These are phyloP conservation scores for Chlamydomonas asymmetrica DNA, from an alignment of 139 green algal species.

Conservation along the genomic window DNA sequence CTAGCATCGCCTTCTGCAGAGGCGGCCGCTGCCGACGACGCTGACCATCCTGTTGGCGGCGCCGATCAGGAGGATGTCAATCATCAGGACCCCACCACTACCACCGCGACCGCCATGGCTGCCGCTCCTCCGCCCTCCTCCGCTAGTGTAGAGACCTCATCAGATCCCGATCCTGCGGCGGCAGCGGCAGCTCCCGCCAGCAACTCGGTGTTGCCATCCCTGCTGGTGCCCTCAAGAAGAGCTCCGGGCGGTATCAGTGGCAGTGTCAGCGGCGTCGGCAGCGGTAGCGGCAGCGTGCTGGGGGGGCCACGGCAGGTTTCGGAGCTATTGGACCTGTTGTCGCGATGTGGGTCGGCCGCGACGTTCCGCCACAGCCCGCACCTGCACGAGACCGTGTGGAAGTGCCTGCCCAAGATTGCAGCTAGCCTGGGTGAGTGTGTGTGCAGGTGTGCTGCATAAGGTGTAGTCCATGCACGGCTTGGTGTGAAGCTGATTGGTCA, in stretches of 20 bases:
- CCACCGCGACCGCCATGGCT: too few species aligned
- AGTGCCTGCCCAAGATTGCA: slow-evolving; percentile 68
- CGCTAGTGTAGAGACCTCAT: too few species aligned
- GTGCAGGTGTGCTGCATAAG: neutral
- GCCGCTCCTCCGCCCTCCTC: too few species aligned
- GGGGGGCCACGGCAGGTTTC: too few species aligned
- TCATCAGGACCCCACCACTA: too few species aligned
- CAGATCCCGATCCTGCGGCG: neutral
- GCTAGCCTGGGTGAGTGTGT: slow-evolving; percentile 62
- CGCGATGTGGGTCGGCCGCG: too few species aligned
- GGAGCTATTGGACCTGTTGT: too few species aligned
- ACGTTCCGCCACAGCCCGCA: slow-evolving; percentile 68
- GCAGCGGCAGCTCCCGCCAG: neutral
- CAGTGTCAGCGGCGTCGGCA: neutral
- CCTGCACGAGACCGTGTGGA: slow-evolving; percentile 85
- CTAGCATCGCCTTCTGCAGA: too few species aligned
- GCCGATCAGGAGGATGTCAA: too few species aligned
- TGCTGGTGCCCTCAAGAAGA: neutral
- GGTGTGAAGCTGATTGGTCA: neutral
- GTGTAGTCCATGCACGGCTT: neutral
- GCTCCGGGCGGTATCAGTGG: neutral
- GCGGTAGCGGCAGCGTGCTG: slow-evolving; percentile 50
- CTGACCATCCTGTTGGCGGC: too few species aligned
- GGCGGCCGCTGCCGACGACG: too few species aligned
- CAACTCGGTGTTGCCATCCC: neutral